phyloP scores from a whole-genome alignment of 176 grass and related monocot species.

The Zizania latifolia region DNA sequence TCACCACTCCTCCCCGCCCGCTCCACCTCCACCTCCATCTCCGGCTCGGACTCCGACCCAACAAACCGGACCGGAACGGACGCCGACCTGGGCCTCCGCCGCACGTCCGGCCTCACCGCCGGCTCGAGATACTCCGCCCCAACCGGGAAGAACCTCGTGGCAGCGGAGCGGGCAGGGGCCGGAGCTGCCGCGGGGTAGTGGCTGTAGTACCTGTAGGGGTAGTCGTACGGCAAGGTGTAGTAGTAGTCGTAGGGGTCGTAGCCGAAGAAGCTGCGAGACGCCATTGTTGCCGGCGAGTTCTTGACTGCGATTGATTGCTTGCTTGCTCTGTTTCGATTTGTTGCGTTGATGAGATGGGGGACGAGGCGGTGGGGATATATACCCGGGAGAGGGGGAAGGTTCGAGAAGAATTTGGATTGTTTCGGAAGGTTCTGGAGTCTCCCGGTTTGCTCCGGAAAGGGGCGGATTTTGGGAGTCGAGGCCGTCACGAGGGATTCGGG shows the following conservation, averaged over 20 bases:
- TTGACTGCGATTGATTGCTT: too few relatives aligned
- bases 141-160: background rate
- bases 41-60: slow-evolving; percentile 3
- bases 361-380: background rate
- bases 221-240: background rate
- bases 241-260: slow-evolving; percentile 35
- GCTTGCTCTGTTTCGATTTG: background rate
- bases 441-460: background rate
- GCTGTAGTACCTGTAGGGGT: background rate
- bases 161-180: background rate
- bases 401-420: background rate
- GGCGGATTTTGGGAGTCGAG: too few relatives aligned
- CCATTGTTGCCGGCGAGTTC: slow-evolving; percentile 27
- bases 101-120: background rate
- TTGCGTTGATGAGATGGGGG: too few relatives aligned
- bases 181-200: background rate
- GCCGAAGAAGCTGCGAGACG: slow-evolving; percentile 18
- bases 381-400: background rate
- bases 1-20: background rate
- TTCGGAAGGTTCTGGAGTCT: slow-evolving; percentile 3
- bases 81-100: background rate
- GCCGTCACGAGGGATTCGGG: background rate
- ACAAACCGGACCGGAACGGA: slow-evolving; percentile 22
- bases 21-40: background rate
- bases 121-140: background rate